These are phyloP conservation scores for Madurella fahalii DNA, from an alignment of 2,329 filamentous ascomycete species.

Conservation along the genomic window DNA sequence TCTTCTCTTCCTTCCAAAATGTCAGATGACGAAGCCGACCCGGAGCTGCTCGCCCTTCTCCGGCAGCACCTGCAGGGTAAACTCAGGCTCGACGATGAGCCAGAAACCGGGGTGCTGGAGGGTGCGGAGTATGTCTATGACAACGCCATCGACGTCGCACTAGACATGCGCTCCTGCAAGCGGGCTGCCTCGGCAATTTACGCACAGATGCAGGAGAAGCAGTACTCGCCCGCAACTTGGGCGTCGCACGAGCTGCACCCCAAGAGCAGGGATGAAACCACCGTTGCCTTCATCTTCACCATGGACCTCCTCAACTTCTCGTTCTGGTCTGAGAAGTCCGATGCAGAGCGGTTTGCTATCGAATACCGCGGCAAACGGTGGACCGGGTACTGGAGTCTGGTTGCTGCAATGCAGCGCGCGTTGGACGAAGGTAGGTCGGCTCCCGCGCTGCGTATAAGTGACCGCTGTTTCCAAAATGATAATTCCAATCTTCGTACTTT, in stretches of 20 bases:
- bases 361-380: slow-evolving; percentile 76
- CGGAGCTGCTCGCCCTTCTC: slow-evolving; percentile 79
- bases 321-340: slow-evolving; percentile 78
- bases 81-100: slow-evolving; percentile 49
- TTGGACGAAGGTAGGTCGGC: slow-evolving; percentile 69
- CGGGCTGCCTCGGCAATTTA: slow-evolving; percentile 76
- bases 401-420: slow-evolving; percentile 80
- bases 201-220: slow-evolving; percentile 74
- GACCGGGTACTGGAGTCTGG: slow-evolving; percentile 95
- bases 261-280: slow-evolving; percentile 70
- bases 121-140: slow-evolving; percentile 84
- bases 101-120: slow-evolving; percentile 78
- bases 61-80: slow-evolving; percentile 70
- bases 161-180: slow-evolving; percentile 80
- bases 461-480: no score
- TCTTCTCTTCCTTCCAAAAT: slow-evolving; percentile 8
- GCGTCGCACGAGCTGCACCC: slow-evolving; percentile 86
- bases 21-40: slow-evolving; percentile 79
- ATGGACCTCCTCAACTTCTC: slow-evolving; percentile 97
- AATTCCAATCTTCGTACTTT: not conserved
- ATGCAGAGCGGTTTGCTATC: slow-evolving; percentile 73
- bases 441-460: slow-evolving; percentile 21
- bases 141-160: slow-evolving; percentile 86
- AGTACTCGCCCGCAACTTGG: slow-evolving; percentile 84
- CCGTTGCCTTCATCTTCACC: slow-evolving; percentile 89